Percentiles rank a stretch among this genome's conserved stretches.
phyloP scores from a whole-genome alignment of 1,139 yeast genomes.

The Candida albicans region DNA sequence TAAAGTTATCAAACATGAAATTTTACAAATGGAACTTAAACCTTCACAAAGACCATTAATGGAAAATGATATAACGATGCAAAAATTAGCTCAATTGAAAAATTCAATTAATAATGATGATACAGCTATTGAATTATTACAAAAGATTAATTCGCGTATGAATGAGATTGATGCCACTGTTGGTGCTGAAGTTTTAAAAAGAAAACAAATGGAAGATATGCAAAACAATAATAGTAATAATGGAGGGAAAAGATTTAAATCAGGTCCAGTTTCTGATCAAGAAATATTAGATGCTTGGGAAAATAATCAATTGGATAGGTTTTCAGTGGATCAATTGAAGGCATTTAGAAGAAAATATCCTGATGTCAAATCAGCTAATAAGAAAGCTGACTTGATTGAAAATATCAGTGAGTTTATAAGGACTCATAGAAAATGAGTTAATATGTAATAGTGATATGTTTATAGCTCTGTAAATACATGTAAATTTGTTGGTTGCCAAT shows the following conservation, averaged over 20 bases:
- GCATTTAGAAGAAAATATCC: slow-evolving; percentile 36
- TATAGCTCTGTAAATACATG: too few species aligned
- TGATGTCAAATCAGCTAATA: slow-evolving; percentile 34
- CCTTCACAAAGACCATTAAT: slow-evolving; percentile 23
- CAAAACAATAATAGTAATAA: slow-evolving; percentile 14
- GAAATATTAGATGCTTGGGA: slow-evolving; percentile 44
- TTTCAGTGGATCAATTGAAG: slow-evolving; percentile 43
- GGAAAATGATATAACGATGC: slow-evolving; percentile 20
- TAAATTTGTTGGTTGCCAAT: too few species aligned
- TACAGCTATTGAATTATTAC: slow-evolving; percentile 14
- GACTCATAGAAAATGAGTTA: neutral
- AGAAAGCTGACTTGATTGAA: slow-evolving; percentile 44
- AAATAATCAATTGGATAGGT: slow-evolving; percentile 29
- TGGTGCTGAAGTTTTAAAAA: slow-evolving; percentile 11
- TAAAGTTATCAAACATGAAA: slow-evolving; percentile 61
- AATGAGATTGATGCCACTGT: slow-evolving; percentile 11
- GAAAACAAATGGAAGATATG: slow-evolving; percentile 21
- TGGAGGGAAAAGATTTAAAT: slow-evolving; percentile 22
- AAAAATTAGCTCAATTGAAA: slow-evolving; percentile 15
- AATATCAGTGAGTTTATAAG: slow-evolving; percentile 30
- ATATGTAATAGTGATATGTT: too few species aligned
- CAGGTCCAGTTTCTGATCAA: slow-evolving; percentile 28
- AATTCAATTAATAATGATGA: slow-evolving; percentile 10
- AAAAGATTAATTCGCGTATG: slow-evolving; percentile 19
- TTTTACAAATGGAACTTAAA: slow-evolving; percentile 59